These are phyloP conservation scores for Aureobasidium sp. DNA, from an alignment of 2,329 filamentous ascomycete genomes.

Conservation along the genomic window DNA sequence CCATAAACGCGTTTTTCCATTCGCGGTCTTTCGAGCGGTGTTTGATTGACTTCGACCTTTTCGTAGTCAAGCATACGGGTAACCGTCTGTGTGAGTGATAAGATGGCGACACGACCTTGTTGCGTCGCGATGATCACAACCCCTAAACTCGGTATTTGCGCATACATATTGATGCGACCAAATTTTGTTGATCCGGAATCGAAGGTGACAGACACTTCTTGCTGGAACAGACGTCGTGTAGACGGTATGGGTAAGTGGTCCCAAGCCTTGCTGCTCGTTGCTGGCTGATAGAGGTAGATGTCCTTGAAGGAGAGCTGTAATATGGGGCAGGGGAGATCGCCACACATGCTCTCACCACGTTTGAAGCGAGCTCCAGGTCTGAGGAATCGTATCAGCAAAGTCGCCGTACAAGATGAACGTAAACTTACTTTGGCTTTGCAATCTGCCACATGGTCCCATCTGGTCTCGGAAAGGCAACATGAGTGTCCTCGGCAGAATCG, in stretches of 20 bases:
- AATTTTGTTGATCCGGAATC: slow-evolving; percentile 20
- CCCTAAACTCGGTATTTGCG: slow-evolving; percentile 60
- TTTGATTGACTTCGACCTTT: neutral
- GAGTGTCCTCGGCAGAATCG: neutral
- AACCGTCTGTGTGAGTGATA: slow-evolving; percentile 46
- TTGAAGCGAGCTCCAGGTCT: slow-evolving; percentile 19
- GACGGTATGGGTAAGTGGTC: slow-evolving; percentile 17
- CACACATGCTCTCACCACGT: slow-evolving; percentile 20
- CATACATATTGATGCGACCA: slow-evolving; percentile 54
- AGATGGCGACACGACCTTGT: slow-evolving; percentile 56
- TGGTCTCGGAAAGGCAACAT: slow-evolving; percentile 15
- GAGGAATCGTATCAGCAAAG: neutral
- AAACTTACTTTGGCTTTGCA: slow-evolving; percentile 19
- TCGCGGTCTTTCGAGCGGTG: neutral
- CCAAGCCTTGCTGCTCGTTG: neutral
- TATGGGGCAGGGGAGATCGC: slow-evolving; percentile 32
- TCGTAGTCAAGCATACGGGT: neutral
- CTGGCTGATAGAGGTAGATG: slow-evolving; percentile 36
- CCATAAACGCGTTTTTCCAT: slow-evolving; percentile 26
- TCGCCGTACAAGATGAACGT: slow-evolving; percentile 16
- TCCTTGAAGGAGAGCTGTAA: slow-evolving; percentile 34
- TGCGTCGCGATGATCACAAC: slow-evolving; percentile 59
- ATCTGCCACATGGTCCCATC: slow-evolving; percentile 19
- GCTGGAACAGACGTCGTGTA: slow-evolving; percentile 27
- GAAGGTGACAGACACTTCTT: slow-evolving; percentile 26